Percentiles rank a stretch among this genome's conserved stretches.
Evolutionary conservation across 306 rosid genomes (phyloP).

Genomic region (Dryas drummondii): DNA sequence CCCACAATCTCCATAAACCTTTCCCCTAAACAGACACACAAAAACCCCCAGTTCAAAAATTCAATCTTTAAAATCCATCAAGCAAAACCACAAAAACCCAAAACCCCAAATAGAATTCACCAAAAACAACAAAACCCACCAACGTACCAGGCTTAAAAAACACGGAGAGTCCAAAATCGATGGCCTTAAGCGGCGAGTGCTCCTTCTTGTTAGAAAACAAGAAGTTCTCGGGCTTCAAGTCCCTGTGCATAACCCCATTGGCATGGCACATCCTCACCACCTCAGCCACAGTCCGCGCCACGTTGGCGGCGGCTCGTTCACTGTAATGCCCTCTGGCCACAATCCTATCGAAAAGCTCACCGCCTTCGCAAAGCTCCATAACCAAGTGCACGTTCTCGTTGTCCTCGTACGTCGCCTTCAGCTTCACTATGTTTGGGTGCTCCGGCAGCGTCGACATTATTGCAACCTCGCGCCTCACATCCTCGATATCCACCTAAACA

Average conservation of each 20-base stretch:
- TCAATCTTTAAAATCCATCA: background rate
- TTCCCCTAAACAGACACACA: conserved; percentile 45
- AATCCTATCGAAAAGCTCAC: conserved; percentile 80
- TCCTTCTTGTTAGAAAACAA: conserved; percentile 77
- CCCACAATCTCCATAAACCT: conserved; percentile 84
- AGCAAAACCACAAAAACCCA: background rate
- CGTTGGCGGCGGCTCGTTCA: conserved; percentile 81
- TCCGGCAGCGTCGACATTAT: conserved; percentile 83
- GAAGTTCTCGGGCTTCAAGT: conserved; percentile 86
- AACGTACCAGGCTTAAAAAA: conserved; percentile 73
- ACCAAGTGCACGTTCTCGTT: conserved; percentile 80
- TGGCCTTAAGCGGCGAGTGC: conserved; percentile 75
- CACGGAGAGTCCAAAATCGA: conserved; percentile 80
- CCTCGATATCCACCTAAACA: conserved; percentile 61
- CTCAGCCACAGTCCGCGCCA: conserved; percentile 71
- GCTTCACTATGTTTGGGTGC: conserved; percentile 70
- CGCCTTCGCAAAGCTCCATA: conserved; percentile 86
- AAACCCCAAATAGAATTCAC: background rate
- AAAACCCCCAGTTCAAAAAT: conserved; percentile 1
- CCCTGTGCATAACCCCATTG: conserved; percentile 83
- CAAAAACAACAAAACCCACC: background rate
- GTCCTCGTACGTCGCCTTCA: conserved; percentile 73
- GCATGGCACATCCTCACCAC: conserved; percentile 85
- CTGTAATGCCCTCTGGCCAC: conserved; percentile 84
- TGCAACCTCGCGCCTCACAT: conserved; percentile 81